A percentile compares a stretch with the other conserved stretches of the same genome.
Conservation (phyloP, 2,329 filamentous ascomycete species). For the Monosporascus sp. region DNA sequence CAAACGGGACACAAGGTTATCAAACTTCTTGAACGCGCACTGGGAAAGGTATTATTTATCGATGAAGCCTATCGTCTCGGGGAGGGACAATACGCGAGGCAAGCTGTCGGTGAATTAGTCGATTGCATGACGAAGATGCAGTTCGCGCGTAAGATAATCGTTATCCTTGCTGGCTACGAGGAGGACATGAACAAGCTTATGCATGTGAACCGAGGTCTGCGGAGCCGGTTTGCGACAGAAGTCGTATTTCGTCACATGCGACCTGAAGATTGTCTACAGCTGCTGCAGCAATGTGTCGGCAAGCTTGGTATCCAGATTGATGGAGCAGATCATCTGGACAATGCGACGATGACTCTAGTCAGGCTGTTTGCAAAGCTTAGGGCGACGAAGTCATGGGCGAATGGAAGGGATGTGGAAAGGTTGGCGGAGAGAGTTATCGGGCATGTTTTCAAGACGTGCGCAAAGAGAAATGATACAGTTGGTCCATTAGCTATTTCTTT, state of each 20-base stretch:
- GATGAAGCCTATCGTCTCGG: conserved; percentile 1
- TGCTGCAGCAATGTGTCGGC: conserved; percentile 5
- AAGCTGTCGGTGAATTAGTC: conserved; percentile 13
- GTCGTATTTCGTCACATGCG: conserved; percentile 4
- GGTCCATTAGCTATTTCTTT: too few relatives aligned
- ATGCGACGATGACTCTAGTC: conserved; percentile 5
- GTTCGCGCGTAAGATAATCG: conserved; percentile 41
- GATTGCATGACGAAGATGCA: conserved; percentile 29
- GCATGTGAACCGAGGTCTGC: conserved; percentile 43
- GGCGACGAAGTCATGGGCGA: conserved; percentile 7
- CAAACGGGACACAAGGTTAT: too few relatives aligned
- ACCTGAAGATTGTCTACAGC: background rate
- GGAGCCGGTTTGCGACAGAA: conserved; percentile 38
- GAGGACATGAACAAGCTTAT: conserved; percentile 46
- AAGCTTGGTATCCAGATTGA: conserved; percentile 8
- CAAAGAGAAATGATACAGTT: too few relatives aligned
- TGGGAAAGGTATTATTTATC: background rate
- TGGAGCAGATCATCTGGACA: conserved; percentile 1
- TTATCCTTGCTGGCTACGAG: conserved; percentile 51
- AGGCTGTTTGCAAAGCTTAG: conserved; percentile 5
- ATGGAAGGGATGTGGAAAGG: conserved; percentile 9
- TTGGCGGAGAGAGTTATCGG: conserved; percentile 1
- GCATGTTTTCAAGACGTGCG: background rate
- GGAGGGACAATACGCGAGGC: conserved; percentile 18
- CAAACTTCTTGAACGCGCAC: too few relatives aligned